These are phyloP conservation scores for Sporodiniella umbellata DNA, from an alignment of 371 early-diverging fungal genomes.

Conservation along the genomic window DNA sequence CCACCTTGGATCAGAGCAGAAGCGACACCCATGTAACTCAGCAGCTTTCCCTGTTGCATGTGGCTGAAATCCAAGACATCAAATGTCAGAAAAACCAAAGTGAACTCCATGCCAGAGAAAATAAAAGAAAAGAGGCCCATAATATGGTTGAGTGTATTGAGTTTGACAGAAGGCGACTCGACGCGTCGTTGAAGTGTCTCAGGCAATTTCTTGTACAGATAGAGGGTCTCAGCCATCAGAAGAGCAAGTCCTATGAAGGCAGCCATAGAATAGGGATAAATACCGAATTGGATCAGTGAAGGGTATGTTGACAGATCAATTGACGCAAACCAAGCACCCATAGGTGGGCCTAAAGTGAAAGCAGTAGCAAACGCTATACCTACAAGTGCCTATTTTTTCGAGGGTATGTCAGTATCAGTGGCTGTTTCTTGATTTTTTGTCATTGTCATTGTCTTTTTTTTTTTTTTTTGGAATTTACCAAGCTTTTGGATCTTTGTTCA, in stretches of 20 bases:
- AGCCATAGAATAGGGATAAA: slow-evolving; percentile 78
- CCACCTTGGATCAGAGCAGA: slow-evolving; percentile 91
- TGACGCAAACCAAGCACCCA: slow-evolving; percentile 90
- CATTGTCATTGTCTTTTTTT: too few relatives aligned
- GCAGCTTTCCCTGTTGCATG: slow-evolving; percentile 85
- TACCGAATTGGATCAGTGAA: slow-evolving; percentile 48
- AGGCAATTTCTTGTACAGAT: slow-evolving; percentile 69
- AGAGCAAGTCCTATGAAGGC: slow-evolving; percentile 84
- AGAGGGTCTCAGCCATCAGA: slow-evolving; percentile 75
- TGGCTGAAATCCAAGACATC: slow-evolving; percentile 85
- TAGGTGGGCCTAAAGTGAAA: slow-evolving; percentile 93
- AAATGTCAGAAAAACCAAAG: slow-evolving; percentile 92
- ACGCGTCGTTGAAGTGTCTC: slow-evolving; percentile 57
- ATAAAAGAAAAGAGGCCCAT: slow-evolving; percentile 88
- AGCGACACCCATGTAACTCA: slow-evolving; percentile 85
- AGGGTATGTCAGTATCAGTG: too few relatives aligned
- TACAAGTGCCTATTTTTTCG: slow-evolving; percentile 94
- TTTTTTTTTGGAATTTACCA: slow-evolving; percentile 48
- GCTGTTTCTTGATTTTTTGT: too few relatives aligned
- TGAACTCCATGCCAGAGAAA: slow-evolving; percentile 98
- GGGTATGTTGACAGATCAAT: slow-evolving; percentile 63
- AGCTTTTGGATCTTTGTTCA: slow-evolving; percentile 70
- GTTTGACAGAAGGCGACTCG: too few relatives aligned
- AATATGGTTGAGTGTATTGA: slow-evolving; percentile 58
- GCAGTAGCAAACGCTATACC: slow-evolving; percentile 96